Percentiles rank a stretch among this genome's conserved stretches.
Conservation (phyloP, 1,284 basidiomycete species). For the Fomitopsis schrenkii region DNA sequence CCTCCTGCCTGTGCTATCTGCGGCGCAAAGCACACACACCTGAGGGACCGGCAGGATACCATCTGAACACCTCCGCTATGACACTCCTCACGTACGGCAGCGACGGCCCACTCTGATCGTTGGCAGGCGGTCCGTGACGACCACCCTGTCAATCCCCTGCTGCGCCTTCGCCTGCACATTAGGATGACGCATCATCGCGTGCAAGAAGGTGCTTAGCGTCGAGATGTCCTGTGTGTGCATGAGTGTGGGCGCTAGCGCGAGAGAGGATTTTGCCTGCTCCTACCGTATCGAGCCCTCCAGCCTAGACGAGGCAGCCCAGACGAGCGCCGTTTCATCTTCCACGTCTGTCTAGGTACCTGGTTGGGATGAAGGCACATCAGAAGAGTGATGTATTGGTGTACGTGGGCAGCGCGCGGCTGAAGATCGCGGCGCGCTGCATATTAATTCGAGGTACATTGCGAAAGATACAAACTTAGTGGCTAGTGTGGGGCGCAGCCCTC, state of each 20-base stretch:
- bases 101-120: no score
- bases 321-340: not conserved
- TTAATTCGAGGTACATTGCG: no score
- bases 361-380: no score
- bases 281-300: not conserved
- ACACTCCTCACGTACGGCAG: slow-evolving; percentile 11
- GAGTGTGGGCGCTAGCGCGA: not conserved
- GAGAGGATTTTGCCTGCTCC: not conserved
- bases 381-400: no score
- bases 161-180: slow-evolving; percentile 20
- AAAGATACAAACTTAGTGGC: no score
- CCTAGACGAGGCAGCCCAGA: not conserved
- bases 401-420: not conserved
- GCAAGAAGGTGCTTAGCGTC: not conserved
- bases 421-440: no score
- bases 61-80: slow-evolving; percentile 25
- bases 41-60: slow-evolving; percentile 21
- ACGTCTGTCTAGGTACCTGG: no score
- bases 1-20: no score
- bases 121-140: no score
- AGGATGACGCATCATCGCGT: slow-evolving; percentile 18
- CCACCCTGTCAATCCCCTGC: no score
- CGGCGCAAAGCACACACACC: slow-evolving; percentile 10
- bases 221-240: not conserved
- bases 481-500: no score